Base-by-base conservation (phyloP, 1,139 yeast genomes). In the Ogataea hybrid region DNA sequence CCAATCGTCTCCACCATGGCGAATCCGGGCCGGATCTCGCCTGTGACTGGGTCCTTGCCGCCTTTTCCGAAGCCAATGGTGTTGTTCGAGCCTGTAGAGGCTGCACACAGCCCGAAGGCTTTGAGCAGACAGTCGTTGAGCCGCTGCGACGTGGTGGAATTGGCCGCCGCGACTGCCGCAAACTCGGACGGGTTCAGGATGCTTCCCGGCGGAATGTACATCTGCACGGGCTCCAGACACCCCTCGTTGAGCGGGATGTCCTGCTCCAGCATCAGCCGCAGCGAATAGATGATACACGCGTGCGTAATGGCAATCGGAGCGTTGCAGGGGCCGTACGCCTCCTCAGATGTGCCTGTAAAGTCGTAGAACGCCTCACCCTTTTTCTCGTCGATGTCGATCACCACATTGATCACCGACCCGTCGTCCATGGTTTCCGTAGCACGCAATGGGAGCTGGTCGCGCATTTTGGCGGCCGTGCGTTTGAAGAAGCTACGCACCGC, bases 271-370 rank as follows among this genome's bases (percentile, higher is more conserved):
- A 68, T 55, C 51, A 68, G 65, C 45, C 72, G 57, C 44, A 68
- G 54, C 7, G 60, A 65, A 48, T 67, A 68, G 36, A 67, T 64
- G 31, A 68, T 64, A 27, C 68, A 64, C 17, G 70, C 60, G 41
- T 51, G 63, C 0, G 70, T 65, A 28, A 67, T 63, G 1, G 71
- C 58, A 39, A 53, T 61, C 15, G 72, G 71, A 23, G 70, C 65
- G 49, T 68, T 68, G 52, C 64, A 56, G 43, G 64, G 63, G 36
- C 63, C 58, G 50, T 60, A 68, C 1, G 67, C 61, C 48, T 68
- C 70, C 25, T 58, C 50, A 1, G 69, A 62, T 5, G 71, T 68
- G 21, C 83, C 84, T 3, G 68, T 62, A 51, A 78, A 78, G 50
- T 79, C 83, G 55, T 77, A 74, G 5, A 62, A 50, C 17, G 71